These are phyloP conservation scores for Cyclotella sp. DNA, from an alignment of 108 stramenopile genomes.

Conservation along the genomic window DNA sequence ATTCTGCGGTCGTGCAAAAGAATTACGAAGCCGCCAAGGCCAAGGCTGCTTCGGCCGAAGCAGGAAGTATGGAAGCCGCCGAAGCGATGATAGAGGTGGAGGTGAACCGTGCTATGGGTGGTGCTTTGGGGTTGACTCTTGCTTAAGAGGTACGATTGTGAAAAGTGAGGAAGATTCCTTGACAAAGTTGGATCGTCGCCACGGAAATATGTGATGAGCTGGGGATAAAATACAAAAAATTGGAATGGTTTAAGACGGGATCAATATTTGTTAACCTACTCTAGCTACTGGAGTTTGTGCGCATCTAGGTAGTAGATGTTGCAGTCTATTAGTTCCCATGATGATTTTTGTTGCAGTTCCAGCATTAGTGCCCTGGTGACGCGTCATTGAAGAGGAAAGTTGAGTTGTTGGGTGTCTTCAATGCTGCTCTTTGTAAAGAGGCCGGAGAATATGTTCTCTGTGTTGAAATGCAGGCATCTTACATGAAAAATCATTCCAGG, in stretches of 20 bases:
- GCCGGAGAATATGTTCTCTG: no score
- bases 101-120: conserved; percentile 91
- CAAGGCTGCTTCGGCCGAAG: conserved; percentile 71
- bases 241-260: background rate
- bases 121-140: conserved; percentile 83
- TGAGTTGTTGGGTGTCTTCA: no score
- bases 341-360: no score
- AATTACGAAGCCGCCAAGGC: conserved; percentile 85
- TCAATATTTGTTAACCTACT: conserved; percentile 15
- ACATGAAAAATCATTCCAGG: background rate
- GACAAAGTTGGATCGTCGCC: no score
- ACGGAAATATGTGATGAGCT: no score
- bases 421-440: no score
- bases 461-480: background rate
- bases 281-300: background rate
- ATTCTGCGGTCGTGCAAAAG: conserved; percentile 75
- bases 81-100: conserved; percentile 97
- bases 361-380: no score
- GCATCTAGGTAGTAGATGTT: no score
- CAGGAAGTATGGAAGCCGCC: conserved; percentile 87
- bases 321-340: no score
- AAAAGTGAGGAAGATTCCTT: no score
- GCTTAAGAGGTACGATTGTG: conserved; percentile 20
- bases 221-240: no score
- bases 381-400: no score